Conservation (phyloP, 805 yeast genomes). For the Yarrowia porcina region DNA sequence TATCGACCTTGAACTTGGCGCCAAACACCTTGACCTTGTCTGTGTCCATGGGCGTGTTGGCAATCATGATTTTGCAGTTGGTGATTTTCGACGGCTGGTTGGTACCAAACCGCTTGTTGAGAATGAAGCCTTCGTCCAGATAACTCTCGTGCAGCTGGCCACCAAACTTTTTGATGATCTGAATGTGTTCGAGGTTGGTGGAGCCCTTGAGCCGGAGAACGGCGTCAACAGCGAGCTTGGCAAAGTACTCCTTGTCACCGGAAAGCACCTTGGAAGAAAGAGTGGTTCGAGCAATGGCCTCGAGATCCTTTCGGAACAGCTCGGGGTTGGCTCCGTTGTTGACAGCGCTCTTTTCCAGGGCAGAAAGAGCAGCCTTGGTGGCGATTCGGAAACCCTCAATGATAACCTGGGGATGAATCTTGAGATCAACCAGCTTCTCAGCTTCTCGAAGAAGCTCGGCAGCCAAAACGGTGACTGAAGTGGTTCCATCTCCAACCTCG, state of each 20-base stretch:
- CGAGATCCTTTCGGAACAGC: conserved; percentile 68
- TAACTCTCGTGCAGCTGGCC: conserved; percentile 89
- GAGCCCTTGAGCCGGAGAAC: conserved; percentile 82
- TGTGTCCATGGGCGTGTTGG: conserved; percentile 91
- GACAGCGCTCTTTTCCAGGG: conserved; percentile 73
- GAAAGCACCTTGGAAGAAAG: conserved; percentile 87
- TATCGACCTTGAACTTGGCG: conserved; percentile 94
- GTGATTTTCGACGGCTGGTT: conserved; percentile 84
- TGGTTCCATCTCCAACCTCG: conserved; percentile 98
- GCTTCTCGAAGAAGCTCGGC: conserved; percentile 96
- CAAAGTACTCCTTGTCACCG: conserved; percentile 90
- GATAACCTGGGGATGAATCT: conserved; percentile 96
- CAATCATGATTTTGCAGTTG: conserved; percentile 83
- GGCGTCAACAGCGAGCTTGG: conserved; percentile 91
- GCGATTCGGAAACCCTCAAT: conserved; percentile 95
- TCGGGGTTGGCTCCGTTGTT: conserved; percentile 61
- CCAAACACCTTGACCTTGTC: conserved; percentile 97
- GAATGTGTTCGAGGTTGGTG: conserved; percentile 86
- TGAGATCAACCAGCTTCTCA: conserved; percentile 83
- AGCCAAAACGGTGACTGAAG: conserved; percentile 89
- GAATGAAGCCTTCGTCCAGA: conserved; percentile 91
- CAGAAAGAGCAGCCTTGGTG: conserved; percentile 71
- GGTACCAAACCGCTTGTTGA: conserved; percentile 89
- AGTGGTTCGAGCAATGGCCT: conserved; percentile 89
- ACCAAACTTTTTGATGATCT: conserved; percentile 88